Evolutionary conservation across 805 yeast species (phyloP).

Genomic region (Priceomyces castillae): DNA sequence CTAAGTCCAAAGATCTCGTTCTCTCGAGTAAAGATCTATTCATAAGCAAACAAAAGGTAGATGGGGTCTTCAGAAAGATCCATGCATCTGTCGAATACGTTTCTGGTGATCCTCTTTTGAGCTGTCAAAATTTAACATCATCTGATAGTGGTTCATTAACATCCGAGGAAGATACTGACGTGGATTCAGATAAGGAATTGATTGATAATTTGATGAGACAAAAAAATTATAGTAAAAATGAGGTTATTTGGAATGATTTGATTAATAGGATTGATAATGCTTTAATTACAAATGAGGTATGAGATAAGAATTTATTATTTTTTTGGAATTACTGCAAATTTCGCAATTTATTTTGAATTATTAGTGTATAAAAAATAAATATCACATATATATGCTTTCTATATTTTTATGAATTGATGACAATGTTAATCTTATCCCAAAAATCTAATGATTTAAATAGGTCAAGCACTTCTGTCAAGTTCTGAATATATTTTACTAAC

Average conservation of each 20-base stretch:
- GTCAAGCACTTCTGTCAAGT: conserved; percentile 38
- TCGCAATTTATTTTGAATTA: no score
- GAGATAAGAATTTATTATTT: neutral
- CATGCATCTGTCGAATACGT: no score
- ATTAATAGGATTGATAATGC: conserved; percentile 19
- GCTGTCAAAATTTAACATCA: neutral
- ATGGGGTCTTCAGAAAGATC: neutral
- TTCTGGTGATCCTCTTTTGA: no score
- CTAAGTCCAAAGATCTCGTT: neutral
- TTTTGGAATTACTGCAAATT: neutral
- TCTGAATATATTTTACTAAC: conserved; percentile 47
- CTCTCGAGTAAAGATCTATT: neutral
- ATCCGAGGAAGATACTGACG: conserved; percentile 9
- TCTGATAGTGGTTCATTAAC: neutral
- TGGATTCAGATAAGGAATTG: conserved; percentile 21
- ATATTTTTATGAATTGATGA: no score
- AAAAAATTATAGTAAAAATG: conserved; percentile 1
- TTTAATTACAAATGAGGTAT: neutral
- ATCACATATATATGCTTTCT: no score
- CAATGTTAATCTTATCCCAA: no score
- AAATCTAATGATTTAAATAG: no score
- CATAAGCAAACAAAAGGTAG: neutral
- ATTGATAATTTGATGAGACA: conserved; percentile 12
- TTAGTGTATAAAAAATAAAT: no score
- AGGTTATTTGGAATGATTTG: conserved; percentile 8